Conservation (phyloP, 176 grass and related monocot genomes). For the Dendrocalamus sinicus region DNA sequence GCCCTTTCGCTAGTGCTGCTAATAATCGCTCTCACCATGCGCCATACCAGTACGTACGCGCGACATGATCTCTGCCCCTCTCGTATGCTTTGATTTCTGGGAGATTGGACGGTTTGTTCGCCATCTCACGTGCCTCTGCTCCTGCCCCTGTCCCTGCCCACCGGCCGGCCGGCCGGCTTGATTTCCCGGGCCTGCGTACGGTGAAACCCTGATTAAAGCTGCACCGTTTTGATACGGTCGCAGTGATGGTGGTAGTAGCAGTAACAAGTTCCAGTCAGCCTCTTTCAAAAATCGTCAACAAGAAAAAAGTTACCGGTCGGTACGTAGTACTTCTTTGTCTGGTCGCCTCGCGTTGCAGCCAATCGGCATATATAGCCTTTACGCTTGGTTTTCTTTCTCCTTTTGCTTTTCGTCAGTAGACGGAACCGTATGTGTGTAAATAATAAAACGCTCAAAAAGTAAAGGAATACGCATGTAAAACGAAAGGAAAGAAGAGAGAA, state of each 20-base stretch:
- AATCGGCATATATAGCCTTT: background rate
- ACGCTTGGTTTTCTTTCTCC: constrained; percentile 27
- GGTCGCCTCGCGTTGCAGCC: background rate
- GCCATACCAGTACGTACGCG: background rate
- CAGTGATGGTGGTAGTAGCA: background rate
- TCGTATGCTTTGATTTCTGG: constrained; percentile 44
- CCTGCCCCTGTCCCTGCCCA: background rate
- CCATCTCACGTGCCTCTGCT: constrained; percentile 55
- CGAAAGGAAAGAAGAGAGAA: background rate
- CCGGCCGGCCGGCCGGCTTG: background rate
- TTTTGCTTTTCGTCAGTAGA: constrained; percentile 21
- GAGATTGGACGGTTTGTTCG: constrained; percentile 47
- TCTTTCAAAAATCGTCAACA: background rate
- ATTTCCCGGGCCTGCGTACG: constrained; percentile 17
- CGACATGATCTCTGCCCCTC: background rate
- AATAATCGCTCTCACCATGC: background rate
- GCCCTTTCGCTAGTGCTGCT: constrained; percentile 17
- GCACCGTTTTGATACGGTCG: constrained; percentile 33
- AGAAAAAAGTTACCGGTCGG: background rate
- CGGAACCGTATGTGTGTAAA: background rate
- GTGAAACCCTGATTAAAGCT: constrained; percentile 45
- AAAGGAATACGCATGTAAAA: too few species aligned
- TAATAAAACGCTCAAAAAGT: background rate
- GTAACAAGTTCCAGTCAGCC: background rate
- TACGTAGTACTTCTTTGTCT: background rate